Base-by-base conservation (phyloP, 768 basidiomycete genomes). In the Suillus placidus region DNA sequence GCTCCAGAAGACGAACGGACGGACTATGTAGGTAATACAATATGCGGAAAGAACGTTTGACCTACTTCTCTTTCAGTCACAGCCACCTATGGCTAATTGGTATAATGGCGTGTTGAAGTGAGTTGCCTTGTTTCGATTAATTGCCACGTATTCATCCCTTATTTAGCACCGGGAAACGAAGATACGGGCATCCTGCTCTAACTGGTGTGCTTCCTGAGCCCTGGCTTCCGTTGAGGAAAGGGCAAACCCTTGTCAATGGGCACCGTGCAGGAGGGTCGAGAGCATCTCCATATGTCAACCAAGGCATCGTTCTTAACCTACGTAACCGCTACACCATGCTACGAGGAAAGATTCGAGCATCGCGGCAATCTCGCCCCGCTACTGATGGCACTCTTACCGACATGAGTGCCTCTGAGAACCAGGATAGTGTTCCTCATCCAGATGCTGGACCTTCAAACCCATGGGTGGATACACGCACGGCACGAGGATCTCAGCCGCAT, bases 71-170 rank as follows among this genome's bases (percentile, higher is more conserved):
- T 30, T 47, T 56, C 71, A 95, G 91, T 95, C 94, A 0, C 97
- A 99, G 76, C 96, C 97, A 0, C 97, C 97, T 0, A 95, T 99
- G 93, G 90, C 92, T 16, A 94, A 94, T 71, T 96, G 94, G 88
- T 98, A 94, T 75, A 85, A 84, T 52, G 97, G 97, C 0, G 94
- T 99, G 26, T 81, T 99, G 16, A 97, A 97, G 93, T 94, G 74
- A 70, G 82, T 71, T 30, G 6, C 42, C 52, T 23, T 57, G 13
- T 47, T 35, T 1, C 34, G 42, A 23, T 40, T 18, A 13, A 26
- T 54, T 71, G 14, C 5, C 65, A n/a, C 45, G 14, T 30, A 40
- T 6, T 64, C 71, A 67, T 56, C 61, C 32, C 49, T 16, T 35
- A 51, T 45, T 40, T 67, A 95, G 93, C 74, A 97, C 95, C n/a